phyloP scores from a whole-genome alignment of 805 yeast species.

The Tetrapisispora arboricola region DNA sequence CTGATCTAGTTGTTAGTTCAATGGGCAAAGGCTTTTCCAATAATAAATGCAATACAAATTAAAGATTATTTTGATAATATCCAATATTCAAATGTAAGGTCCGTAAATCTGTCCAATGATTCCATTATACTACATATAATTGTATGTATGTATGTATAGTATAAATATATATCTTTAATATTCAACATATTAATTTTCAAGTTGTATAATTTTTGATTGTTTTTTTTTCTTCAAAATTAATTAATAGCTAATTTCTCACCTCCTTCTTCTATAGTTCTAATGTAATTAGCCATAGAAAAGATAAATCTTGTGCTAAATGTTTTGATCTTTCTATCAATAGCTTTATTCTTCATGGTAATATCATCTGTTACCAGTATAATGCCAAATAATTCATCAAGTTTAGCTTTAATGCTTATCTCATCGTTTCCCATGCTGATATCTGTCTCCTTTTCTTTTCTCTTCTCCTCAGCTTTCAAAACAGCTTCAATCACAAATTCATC shows the following conservation, averaged over 20 bases:
- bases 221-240: neutral
- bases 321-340: slow-evolving; percentile 17
- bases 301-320: slow-evolving; percentile 28
- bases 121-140: neutral
- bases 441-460: slow-evolving; percentile 4
- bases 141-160: slow-evolving; percentile 5
- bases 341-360: slow-evolving; percentile 53
- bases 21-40: too few relatives aligned
- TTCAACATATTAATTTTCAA: too few relatives aligned
- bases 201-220: neutral
- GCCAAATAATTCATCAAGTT: neutral
- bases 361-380: slow-evolving; percentile 64
- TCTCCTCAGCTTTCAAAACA: slow-evolving; percentile 27
- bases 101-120: too few relatives aligned
- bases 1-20: slow-evolving; percentile 3
- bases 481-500: slow-evolving; percentile 56
- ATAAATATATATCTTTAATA: too few relatives aligned
- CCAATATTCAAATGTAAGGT: too few relatives aligned
- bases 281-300: slow-evolving; percentile 15
- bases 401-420: neutral
- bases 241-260: slow-evolving; percentile 3
- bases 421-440: neutral
- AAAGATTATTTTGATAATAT: too few relatives aligned
- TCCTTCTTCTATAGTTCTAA: slow-evolving; percentile 1
- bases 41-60: too few relatives aligned